Conservation (phyloP, 768 basidiomycete species). For the Boletus pseudo-olivaceus region DNA sequence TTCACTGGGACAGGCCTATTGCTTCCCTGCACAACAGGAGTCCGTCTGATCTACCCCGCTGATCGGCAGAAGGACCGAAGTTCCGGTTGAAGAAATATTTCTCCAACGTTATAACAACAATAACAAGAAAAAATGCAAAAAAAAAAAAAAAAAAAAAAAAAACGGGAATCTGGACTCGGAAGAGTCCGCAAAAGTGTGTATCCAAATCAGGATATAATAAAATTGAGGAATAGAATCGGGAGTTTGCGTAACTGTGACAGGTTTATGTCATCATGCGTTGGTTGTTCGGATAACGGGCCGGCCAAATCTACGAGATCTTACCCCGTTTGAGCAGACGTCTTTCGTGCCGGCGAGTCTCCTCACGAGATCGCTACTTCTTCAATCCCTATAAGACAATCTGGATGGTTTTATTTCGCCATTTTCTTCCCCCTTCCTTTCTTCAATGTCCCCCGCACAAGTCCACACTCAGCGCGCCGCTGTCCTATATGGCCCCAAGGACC, state of each 20-base stretch:
- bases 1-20: constrained; percentile 3
- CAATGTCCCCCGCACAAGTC: constrained; percentile 47
- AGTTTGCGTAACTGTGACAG: constrained; percentile 19
- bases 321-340: constrained; percentile 22
- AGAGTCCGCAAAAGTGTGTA: constrained; percentile 5
- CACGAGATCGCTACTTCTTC: constrained; percentile 34
- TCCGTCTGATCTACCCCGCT: constrained; percentile 25
- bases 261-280: constrained; percentile 28
- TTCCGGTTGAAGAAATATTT: constrained; percentile 16
- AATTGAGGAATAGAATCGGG: constrained; percentile 25
- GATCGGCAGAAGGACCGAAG: constrained; percentile 32
- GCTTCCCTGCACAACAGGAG: background rate
- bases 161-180: constrained; percentile 11
- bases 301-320: constrained; percentile 11
- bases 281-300: constrained; percentile 35
- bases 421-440: constrained; percentile 16
- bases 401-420: constrained; percentile 25
- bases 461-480: constrained; percentile 68
- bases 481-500: constrained; percentile 79
- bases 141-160: constrained; percentile 16
- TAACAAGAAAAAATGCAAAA: constrained; percentile 1
- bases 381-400: constrained; percentile 32
- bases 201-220: constrained; percentile 24
- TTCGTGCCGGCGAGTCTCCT: constrained; percentile 28
- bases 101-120: background rate